phyloP scores from a whole-genome alignment of 352 stramenopile genomes.

The Albugo laibachii region DNA sequence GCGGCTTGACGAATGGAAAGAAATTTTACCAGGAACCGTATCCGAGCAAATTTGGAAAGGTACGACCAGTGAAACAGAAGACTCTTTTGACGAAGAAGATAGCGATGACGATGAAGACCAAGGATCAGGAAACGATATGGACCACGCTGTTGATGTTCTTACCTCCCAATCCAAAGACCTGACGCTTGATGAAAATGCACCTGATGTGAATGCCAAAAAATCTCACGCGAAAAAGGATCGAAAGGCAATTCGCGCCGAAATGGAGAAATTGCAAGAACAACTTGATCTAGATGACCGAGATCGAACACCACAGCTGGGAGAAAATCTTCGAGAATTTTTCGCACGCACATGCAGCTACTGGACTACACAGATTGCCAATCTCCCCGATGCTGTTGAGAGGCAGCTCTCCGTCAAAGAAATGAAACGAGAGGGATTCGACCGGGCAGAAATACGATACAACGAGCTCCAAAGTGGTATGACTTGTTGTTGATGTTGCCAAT shows the following conservation, averaged over 20 bases:
- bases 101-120: slow-evolving; percentile 36
- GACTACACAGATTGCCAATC: slow-evolving; percentile 30
- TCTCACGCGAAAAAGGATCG: slow-evolving; percentile 25
- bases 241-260: slow-evolving; percentile 48
- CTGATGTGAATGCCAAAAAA: slow-evolving; percentile 9
- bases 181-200: slow-evolving; percentile 8
- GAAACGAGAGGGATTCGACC: slow-evolving; percentile 60
- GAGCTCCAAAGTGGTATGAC: slow-evolving; percentile 47
- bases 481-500: neutral
- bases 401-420: slow-evolving; percentile 73
- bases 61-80: slow-evolving; percentile 69
- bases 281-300: slow-evolving; percentile 40
- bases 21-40: slow-evolving; percentile 84
- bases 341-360: slow-evolving; percentile 59
- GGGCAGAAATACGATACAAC: slow-evolving; percentile 59
- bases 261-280: slow-evolving; percentile 70
- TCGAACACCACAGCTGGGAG: slow-evolving; percentile 58
- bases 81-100: slow-evolving; percentile 65
- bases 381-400: slow-evolving; percentile 37
- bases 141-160: slow-evolving; percentile 35
- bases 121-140: slow-evolving; percentile 19
- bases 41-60: slow-evolving; percentile 83
- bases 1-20: slow-evolving; percentile 85
- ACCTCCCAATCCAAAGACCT: slow-evolving; percentile 18
- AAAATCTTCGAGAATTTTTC: slow-evolving; percentile 77